Base-by-base conservation (phyloP, 352 stramenopile species). In the Globisporangium cystogenes region DNA sequence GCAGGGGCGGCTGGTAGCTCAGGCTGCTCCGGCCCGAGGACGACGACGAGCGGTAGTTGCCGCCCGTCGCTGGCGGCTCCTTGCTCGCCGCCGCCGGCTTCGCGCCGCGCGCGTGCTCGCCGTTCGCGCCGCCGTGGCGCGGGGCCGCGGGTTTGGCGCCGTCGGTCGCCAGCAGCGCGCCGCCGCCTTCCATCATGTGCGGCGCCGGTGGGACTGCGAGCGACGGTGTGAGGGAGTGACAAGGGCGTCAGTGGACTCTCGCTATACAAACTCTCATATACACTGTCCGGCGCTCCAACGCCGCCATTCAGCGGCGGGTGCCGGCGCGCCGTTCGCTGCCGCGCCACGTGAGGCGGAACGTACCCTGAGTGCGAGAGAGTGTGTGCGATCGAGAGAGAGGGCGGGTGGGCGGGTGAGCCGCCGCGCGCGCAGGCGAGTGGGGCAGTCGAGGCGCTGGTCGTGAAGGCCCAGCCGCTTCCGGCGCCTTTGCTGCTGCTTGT, bases 161-260 rank as follows among this genome's bases (percentile, higher is more conserved):
- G 39, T 44, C 39, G 7, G 50, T 47, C 21, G 52, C 49, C 31
- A 49, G 54, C 15, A 49, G 24, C 20, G 55, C 55, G 31, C 55
- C 54, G n/a, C 48, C 26, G 40, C 48, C 54, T 44, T 61, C 55
- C 55, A 61, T 61, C 55, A 61, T 61, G 31, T 44, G 39, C n/a
- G 3, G 39, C 39, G 39, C 18, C 24, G n/a, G 18, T 6, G 24
- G 39, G 16, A 18, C 39, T 44, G 36, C 16, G 11, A 5, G 33
- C 16, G 33, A 37, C n/a, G n/a, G n/a, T n/a, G n/a, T n/a, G n/a
- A n/a, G n/a, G n/a, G n/a, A n/a, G n/a, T n/a, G n/a, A n/a, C n/a
- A 12, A 18, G 33, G 5, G 4, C 18, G 33, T 37, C 33, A 37
- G 33, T 37, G 33, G 33, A 37, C 33, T 37, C 33, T 37, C 14